These are phyloP conservation scores for Salisapilia sapeloensis DNA, from an alignment of 352 stramenopile species.

Conservation along the genomic window DNA sequence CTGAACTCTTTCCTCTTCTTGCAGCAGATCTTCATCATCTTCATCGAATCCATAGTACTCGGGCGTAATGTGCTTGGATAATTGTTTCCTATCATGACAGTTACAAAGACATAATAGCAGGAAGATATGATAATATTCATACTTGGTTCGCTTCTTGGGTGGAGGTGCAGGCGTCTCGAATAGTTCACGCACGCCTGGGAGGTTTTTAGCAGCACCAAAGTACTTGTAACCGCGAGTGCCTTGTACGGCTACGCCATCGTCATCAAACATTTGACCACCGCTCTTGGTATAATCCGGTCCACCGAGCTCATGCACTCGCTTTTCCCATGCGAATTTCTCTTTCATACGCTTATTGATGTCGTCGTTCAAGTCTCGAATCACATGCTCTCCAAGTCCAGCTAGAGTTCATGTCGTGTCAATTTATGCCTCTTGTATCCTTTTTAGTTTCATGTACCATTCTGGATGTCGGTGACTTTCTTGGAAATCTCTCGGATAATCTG, in stretches of 20 bases:
- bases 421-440: background rate
- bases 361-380: slow-evolving; percentile 96
- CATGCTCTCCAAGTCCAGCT: slow-evolving; percentile 88
- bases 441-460: slow-evolving; percentile 81
- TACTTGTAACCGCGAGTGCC: slow-evolving; percentile 85
- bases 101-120: background rate
- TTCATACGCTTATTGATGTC: slow-evolving; percentile 96
- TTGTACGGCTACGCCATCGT: slow-evolving; percentile 50
- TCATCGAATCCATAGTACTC: slow-evolving; percentile 75
- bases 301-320: slow-evolving; percentile 80
- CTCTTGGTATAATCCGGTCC: slow-evolving; percentile 77
- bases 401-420: background rate
- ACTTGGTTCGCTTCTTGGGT: slow-evolving; percentile 25
- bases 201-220: slow-evolving; percentile 93
- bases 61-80: slow-evolving; percentile 83
- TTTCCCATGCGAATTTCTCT: slow-evolving; percentile 85
- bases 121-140: background rate
- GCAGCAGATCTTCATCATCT: slow-evolving; percentile 33
- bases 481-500: slow-evolving; percentile 92
- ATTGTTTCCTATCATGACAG: slow-evolving; percentile 27
- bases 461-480: slow-evolving; percentile 92
- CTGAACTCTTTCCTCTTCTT: slow-evolving; percentile 26
- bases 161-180: slow-evolving; percentile 76
- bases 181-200: slow-evolving; percentile 90
- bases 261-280: slow-evolving; percentile 61